Base-by-base conservation (phyloP, 208 protist species). In the Vickermania spadyakhi region DNA sequence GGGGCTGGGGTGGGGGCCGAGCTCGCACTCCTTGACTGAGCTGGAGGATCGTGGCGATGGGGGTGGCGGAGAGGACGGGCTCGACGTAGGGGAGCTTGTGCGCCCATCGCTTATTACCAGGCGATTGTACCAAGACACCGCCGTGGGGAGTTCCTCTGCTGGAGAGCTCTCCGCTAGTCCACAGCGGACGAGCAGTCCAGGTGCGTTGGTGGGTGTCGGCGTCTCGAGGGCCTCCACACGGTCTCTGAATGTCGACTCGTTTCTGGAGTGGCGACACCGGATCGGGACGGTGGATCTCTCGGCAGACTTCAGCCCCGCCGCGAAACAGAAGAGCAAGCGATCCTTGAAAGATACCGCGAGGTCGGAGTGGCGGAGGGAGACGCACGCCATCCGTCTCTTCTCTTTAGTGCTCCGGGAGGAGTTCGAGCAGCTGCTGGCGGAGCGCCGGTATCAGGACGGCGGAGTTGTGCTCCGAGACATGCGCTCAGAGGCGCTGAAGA, bases 391-490 rank as follows among this genome's bases (percentile, higher is more conserved):
- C n/a, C 42, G 64, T 28, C 45, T 78, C 13, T 91, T 91, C 61
- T 80, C 71, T 13, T 80, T 86, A 50, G 70, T 90, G 25, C 36
- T 94, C 25, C 60, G 72, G 0, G 80, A 91, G 56, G 83, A 94
- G 68, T 62, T 79, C 28, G 65, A 72, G 4, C 80, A 87, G 59
- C 63, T 86, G 28, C 59, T 94, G 28, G 61, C 84, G 29, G 83
- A 88, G 68, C 68, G 83, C 52, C 77, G 75, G 1, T 81, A 86
- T 64, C 31, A 70, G 1, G 81, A 89, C 36, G 83, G 81, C 18
- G 86, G 83, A 21, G 78, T 82, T 62, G 68, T 89, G 59, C 68
- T 94, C 25, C 81, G 70, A 36, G 70, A 75, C 14, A 63, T 86
- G 18, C 73, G 77, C 28, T 68, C 53, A 25, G 76, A 89, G 57